These are phyloP conservation scores for Blastobotrys parvus DNA, from an alignment of 805 yeast species.

Conservation along the genomic window DNA sequence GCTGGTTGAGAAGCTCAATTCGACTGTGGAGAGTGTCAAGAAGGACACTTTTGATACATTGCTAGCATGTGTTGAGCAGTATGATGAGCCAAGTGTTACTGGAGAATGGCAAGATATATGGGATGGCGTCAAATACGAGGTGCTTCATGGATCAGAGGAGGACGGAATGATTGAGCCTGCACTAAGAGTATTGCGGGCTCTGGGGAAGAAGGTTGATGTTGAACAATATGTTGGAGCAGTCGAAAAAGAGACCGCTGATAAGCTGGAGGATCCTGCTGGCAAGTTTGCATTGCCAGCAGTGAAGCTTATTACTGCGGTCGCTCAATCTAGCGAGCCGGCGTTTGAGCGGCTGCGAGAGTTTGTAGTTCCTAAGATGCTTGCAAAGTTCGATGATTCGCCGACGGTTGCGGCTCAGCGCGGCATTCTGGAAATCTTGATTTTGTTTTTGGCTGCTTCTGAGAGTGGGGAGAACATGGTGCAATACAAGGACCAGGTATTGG, in stretches of 20 bases:
- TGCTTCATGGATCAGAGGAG: conserved; percentile 69
- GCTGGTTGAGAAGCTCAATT: conserved; percentile 40
- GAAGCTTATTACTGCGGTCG: conserved; percentile 47
- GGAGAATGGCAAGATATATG: conserved; percentile 68
- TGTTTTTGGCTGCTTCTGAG: conserved; percentile 43
- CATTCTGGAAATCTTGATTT: conserved; percentile 51
- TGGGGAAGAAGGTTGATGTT: conserved; percentile 36
- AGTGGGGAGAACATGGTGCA: conserved; percentile 28
- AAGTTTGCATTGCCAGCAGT: conserved; percentile 57
- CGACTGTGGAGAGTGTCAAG: conserved; percentile 32
- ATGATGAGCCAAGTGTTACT: conserved; percentile 40
- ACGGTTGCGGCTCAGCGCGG: conserved; percentile 48
- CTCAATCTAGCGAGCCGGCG: conserved; percentile 37
- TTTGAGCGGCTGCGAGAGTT: conserved; percentile 34
- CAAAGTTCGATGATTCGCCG: conserved; percentile 12
- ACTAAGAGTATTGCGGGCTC: conserved; percentile 35
- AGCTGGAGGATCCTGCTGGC: conserved; percentile 41
- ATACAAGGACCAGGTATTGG: conserved; percentile 60
- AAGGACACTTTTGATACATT: conserved; percentile 65
- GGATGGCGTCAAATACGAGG: conserved; percentile 83
- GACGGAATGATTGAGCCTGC: conserved; percentile 34
- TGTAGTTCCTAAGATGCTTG: conserved; percentile 39
- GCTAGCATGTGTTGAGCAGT: conserved; percentile 44
- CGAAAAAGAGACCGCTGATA: conserved; percentile 38
- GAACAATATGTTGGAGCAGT: conserved; percentile 35